Evolutionary conservation across 2,329 filamentous ascomycete species (phyloP).

Genomic region (Colletotrichum sp.): DNA sequence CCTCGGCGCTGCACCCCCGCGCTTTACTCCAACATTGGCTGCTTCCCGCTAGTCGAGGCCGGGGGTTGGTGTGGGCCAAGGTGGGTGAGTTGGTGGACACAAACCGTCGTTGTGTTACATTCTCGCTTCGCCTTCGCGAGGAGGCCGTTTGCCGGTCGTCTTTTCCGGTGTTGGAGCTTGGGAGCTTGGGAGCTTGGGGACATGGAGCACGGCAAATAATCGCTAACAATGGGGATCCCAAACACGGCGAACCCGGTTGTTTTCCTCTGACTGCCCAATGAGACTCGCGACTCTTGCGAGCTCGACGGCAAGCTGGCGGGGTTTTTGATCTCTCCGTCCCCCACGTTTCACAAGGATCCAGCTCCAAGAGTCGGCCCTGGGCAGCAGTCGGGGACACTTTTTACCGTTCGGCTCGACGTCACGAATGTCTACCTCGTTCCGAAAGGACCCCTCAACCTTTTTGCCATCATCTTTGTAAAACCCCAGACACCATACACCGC

Average conservation of each 20-base stretch:
- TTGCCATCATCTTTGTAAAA: neutral
- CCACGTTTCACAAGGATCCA: neutral
- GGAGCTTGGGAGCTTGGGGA: conserved; percentile 1
- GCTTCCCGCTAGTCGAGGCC: neutral
- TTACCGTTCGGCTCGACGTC: neutral
- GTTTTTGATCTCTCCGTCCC: neutral
- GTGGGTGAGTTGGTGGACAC: neutral
- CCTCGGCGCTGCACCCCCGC: neutral
- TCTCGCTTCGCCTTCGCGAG: neutral
- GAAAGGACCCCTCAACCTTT: neutral
- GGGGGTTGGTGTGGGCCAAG: neutral
- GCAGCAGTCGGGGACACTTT: neutral
- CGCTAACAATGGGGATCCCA: neutral
- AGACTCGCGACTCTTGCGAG: neutral
- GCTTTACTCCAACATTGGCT: neutral
- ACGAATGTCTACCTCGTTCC: neutral
- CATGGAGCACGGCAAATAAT: neutral
- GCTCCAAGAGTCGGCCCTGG: neutral
- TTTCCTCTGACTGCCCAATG: neutral
- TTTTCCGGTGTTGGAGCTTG: neutral
- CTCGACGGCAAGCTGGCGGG: neutral
- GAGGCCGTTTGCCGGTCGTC: neutral
- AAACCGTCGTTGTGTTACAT: neutral
- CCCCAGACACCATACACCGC: neutral
- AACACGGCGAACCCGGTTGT: neutral